Conservation (phyloP, 345 rosid genomes). For the Pugionium dolabratum region DNA sequence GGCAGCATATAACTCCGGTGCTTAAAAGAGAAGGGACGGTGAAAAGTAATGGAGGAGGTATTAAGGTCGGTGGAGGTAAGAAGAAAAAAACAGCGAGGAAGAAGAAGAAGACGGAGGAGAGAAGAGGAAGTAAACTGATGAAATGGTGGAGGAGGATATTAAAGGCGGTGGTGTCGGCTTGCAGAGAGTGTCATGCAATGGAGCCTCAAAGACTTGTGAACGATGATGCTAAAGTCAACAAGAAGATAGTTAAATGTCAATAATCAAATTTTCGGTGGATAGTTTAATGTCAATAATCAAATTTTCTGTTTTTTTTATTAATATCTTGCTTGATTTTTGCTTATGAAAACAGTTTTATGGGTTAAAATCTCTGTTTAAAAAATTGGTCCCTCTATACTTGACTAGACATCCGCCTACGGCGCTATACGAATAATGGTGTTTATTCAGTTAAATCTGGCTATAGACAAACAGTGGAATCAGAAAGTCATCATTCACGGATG, state of each 20-base stretch:
- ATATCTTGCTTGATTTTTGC: too few species aligned
- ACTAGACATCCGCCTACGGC: too few species aligned
- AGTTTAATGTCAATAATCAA: too few species aligned
- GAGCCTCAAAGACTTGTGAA: slow-evolving; percentile 48
- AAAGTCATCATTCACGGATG: too few species aligned
- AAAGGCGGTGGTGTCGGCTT: slow-evolving; percentile 54
- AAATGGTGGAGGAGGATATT: slow-evolving; percentile 56
- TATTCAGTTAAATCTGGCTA: too few species aligned
- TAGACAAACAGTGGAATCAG: too few species aligned
- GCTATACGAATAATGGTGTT: too few species aligned
- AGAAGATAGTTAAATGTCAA: slow-evolving; percentile 29
- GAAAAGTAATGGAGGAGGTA: slow-evolving; percentile 34
- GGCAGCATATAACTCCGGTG: slow-evolving; percentile 70
- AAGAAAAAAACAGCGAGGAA: slow-evolving; percentile 23
- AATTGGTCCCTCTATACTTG: too few species aligned
- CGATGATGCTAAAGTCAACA: slow-evolving; percentile 14
- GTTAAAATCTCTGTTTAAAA: too few species aligned
- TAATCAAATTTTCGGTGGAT: background rate
- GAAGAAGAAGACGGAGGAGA: slow-evolving; percentile 19
- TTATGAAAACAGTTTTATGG: too few species aligned
- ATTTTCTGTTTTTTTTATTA: too few species aligned
- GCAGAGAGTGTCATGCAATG: slow-evolving; percentile 84
- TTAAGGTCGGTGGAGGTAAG: slow-evolving; percentile 37
- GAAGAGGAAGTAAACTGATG: slow-evolving; percentile 29
- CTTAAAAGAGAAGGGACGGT: slow-evolving; percentile 57